phyloP scores from a whole-genome alignment of 192 early-diverging fungal genomes.

The Gaertneriomyces sp. region DNA sequence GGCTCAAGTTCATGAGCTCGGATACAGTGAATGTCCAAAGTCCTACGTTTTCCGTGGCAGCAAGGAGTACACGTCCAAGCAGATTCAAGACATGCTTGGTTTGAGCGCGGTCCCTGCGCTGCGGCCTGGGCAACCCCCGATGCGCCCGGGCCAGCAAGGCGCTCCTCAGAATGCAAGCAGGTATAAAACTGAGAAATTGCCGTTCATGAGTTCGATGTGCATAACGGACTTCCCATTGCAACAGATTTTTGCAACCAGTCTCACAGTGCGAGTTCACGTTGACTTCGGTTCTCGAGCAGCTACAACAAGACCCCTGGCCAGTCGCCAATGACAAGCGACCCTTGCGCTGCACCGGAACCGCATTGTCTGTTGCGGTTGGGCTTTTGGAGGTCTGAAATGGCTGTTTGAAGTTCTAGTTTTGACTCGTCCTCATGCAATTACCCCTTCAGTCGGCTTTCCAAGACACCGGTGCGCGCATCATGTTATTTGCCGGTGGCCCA shows the following conservation, averaged over 20 bases:
- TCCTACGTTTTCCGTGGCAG: conserved; percentile 96
- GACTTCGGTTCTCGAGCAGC: conserved; percentile 89
- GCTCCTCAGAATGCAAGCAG: conserved; percentile 44
- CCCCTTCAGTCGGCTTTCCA: conserved; percentile 70
- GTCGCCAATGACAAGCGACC: conserved; percentile 85
- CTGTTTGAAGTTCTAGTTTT: neutral
- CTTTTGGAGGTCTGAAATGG: conserved; percentile 70
- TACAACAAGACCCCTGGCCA: conserved; percentile 98
- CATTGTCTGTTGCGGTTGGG: conserved; percentile 86
- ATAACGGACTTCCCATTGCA: neutral
- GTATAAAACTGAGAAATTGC: conserved; percentile 24
- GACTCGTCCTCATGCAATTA: neutral
- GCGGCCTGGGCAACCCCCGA: conserved; percentile 46
- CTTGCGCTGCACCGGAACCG: conserved; percentile 91
- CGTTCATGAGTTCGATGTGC: no score
- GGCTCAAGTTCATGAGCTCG: conserved; percentile 96
- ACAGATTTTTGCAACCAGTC: conserved; percentile 84
- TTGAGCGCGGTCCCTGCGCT: conserved; percentile 48
- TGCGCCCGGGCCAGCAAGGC: conserved; percentile 28
- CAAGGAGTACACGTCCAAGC: conserved; percentile 93
- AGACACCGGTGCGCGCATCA: conserved; percentile 86
- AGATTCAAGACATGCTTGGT: conserved; percentile 97
- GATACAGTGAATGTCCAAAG: conserved; percentile 93
- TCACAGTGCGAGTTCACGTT: conserved; percentile 95
- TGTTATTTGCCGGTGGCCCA: conserved; percentile 91